These are phyloP conservation scores for Trichoderma atrobrunneum DNA, from an alignment of 2,329 filamentous ascomycete genomes.

Conservation along the genomic window DNA sequence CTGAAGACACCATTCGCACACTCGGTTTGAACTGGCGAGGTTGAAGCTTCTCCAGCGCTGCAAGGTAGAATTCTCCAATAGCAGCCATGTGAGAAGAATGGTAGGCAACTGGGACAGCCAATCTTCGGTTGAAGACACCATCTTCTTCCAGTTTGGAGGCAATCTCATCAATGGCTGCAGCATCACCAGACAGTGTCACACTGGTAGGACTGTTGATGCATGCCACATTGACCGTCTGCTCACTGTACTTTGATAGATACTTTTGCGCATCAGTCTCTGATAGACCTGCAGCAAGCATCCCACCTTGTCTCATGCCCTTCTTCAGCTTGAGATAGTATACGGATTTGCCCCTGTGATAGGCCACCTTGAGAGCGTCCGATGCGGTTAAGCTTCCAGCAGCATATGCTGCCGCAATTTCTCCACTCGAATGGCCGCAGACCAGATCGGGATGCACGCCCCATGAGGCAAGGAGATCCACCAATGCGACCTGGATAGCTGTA, in stretches of 20 bases:
- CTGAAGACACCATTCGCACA: constrained; percentile 20
- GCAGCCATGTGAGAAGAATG: constrained; percentile 33
- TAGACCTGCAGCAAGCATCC: constrained; percentile 17
- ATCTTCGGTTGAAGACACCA: constrained; percentile 41
- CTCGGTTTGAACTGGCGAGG: constrained; percentile 9
- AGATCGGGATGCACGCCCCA: constrained; percentile 30
- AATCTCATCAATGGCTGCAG: constrained; percentile 36
- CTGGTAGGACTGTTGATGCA: constrained; percentile 21
- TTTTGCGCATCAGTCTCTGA: constrained; percentile 14
- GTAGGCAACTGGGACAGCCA: constrained; percentile 46
- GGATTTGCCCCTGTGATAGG: constrained; percentile 15
- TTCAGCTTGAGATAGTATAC: constrained; percentile 6
- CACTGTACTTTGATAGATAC: constrained; percentile 11
- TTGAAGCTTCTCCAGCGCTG: constrained; percentile 21
- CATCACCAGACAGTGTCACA: constrained; percentile 21
- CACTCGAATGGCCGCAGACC: constrained; percentile 40
- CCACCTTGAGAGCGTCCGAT: constrained; percentile 30
- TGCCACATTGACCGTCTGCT: constrained; percentile 15
- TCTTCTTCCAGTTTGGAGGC: constrained; percentile 35
- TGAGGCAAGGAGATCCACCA: constrained; percentile 37
- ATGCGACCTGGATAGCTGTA: constrained; percentile 42
- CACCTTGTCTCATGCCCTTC: neutral
- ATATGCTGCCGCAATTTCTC: constrained; percentile 41
- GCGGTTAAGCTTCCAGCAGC: constrained; percentile 24
- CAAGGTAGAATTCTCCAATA: constrained; percentile 25